Conservation (phyloP, 2,329 filamentous ascomycete species). For the Penicillium sp. region DNA sequence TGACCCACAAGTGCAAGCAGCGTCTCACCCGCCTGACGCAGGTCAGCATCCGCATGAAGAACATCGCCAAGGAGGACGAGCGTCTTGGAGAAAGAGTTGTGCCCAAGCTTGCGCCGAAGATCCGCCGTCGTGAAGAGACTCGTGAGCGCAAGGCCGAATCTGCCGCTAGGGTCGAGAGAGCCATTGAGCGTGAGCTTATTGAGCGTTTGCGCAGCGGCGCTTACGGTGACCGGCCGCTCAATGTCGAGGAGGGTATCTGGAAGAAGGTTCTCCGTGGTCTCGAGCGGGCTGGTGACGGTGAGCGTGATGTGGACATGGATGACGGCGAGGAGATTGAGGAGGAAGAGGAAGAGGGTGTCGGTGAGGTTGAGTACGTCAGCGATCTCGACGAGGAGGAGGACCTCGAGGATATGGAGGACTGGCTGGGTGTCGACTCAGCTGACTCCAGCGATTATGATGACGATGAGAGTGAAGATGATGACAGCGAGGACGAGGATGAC, state of each 20-base stretch:
- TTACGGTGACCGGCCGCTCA: constrained; percentile 90
- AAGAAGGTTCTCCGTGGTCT: constrained; percentile 91
- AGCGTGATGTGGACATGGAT: constrained; percentile 82
- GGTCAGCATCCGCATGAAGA: constrained; percentile 74
- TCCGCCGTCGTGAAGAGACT: constrained; percentile 71
- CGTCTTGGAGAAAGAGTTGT: constrained; percentile 84
- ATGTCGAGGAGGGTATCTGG: constrained; percentile 94
- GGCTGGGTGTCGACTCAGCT: constrained; percentile 71
- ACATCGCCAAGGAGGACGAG: constrained; percentile 84
- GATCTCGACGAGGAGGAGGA: constrained; percentile 77
- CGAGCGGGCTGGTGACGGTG: constrained; percentile 80
- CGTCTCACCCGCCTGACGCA: constrained; percentile 87
- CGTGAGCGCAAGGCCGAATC: constrained; percentile 74
- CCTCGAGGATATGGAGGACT: constrained; percentile 94
- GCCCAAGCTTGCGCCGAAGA: constrained; percentile 86
- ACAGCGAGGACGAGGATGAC: constrained; percentile 41
- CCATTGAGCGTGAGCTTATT: constrained; percentile 92
- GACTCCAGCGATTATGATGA: constrained; percentile 49
- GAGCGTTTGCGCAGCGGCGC: constrained; percentile 87
- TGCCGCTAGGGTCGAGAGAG: constrained; percentile 89
- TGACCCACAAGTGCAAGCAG: constrained; percentile 95
- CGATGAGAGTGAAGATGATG: constrained; percentile 56
- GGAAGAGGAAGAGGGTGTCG: constrained; percentile 68
- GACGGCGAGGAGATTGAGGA: constrained; percentile 79
- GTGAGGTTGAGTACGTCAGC: constrained; percentile 86